phyloP scores from a whole-genome alignment of 2,329 filamentous ascomycete species.

The Calonectria ilicicola region DNA sequence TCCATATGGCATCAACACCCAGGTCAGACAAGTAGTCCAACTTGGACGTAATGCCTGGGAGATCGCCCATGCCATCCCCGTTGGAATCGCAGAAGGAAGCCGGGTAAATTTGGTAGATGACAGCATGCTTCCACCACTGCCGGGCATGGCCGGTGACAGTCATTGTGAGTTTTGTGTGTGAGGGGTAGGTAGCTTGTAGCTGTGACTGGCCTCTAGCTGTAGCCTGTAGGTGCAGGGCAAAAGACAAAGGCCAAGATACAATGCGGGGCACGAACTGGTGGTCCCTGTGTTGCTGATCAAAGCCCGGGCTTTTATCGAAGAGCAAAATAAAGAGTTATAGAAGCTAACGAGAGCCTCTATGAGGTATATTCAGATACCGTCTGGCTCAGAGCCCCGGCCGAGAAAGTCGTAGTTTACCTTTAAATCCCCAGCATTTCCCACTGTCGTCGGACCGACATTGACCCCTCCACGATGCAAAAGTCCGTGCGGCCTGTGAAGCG shows the following conservation, averaged over 20 bases:
- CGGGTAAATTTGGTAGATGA: slow-evolving; percentile 69
- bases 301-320: background rate
- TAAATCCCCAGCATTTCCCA: slow-evolving; percentile 7
- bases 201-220: background rate
- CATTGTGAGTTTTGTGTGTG: slow-evolving; percentile 24
- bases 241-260: background rate
- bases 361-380: slow-evolving; percentile 1
- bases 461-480: background rate
- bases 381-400: background rate
- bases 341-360: background rate
- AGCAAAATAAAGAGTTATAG: background rate
- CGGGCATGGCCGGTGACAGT: slow-evolving; percentile 34
- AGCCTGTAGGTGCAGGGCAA: background rate
- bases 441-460: slow-evolving; percentile 19
- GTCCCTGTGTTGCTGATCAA: background rate
- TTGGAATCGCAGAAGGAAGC: slow-evolving; percentile 68
- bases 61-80: slow-evolving; percentile 65
- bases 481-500: background rate
- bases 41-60: slow-evolving; percentile 65
- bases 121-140: slow-evolving; percentile 66
- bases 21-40: slow-evolving; percentile 56
- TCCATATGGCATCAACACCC: slow-evolving; percentile 40
- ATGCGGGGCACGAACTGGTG: background rate
- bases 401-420: slow-evolving; percentile 5
- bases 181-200: background rate